Percentiles rank a stretch among this genome's conserved stretches.
Conservation (phyloP, 805 yeast genomes). For the Saitoella complicata region DNA sequence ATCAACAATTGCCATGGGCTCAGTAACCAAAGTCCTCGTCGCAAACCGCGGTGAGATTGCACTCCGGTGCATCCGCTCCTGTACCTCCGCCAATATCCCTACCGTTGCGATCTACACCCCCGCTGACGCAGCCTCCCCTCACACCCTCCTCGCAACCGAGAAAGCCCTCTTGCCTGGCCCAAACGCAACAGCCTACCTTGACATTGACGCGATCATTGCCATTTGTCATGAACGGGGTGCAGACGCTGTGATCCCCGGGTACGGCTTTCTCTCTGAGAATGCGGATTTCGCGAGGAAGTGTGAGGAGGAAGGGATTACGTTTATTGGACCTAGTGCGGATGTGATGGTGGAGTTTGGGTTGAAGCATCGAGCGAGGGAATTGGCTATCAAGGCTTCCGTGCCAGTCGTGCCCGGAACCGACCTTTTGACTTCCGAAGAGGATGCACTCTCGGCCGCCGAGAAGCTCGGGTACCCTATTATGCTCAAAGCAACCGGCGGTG, state of each 20-base stretch:
- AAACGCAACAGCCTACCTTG: slow-evolving; percentile 39
- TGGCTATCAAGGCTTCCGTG: slow-evolving; percentile 80
- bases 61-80: slow-evolving; percentile 17
- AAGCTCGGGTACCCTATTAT: slow-evolving; percentile 70
- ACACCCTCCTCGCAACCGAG: background rate
- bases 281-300: slow-evolving; percentile 91
- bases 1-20: background rate
- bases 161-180: background rate
- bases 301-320: slow-evolving; percentile 64
- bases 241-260: slow-evolving; percentile 95
- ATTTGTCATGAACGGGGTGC: slow-evolving; percentile 77
- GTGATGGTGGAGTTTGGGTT: slow-evolving; percentile 82
- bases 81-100: slow-evolving; percentile 18
- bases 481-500: slow-evolving; percentile 98
- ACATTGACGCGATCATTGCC: slow-evolving; percentile 64
- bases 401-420: slow-evolving; percentile 98
- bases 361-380: slow-evolving; percentile 91
- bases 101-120: slow-evolving; percentile 20
- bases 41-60: slow-evolving; percentile 44
- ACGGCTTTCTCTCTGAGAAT: slow-evolving; percentile 90
- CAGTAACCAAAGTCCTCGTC: slow-evolving; percentile 28
- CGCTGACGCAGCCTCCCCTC: slow-evolving; percentile 12
- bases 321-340: slow-evolving; percentile 94
- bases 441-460: slow-evolving; percentile 62
- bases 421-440: slow-evolving; percentile 50